Evolutionary conservation across 495 filamentous ascomycete genomes (phyloP).

Genomic region (Penicillium crystallinum): DNA sequence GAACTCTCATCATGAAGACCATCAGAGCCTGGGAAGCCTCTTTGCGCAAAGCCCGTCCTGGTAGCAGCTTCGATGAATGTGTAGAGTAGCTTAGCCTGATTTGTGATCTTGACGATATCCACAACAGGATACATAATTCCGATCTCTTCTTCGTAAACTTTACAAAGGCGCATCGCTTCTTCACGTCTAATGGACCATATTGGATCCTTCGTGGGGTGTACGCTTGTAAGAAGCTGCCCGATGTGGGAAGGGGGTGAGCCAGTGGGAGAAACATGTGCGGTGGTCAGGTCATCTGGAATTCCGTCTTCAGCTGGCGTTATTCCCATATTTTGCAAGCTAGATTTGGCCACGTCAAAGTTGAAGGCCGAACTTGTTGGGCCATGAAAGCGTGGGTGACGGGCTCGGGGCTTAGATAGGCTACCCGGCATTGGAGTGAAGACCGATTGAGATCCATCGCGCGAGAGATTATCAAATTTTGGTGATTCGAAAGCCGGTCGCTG

Average conservation of each 20-base stretch:
- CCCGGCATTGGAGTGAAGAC: slow-evolving; percentile 31
- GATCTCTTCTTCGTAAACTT: slow-evolving; percentile 76
- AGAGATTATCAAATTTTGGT: slow-evolving; percentile 33
- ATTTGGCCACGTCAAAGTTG: slow-evolving; percentile 81
- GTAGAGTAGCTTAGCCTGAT: slow-evolving; percentile 60
- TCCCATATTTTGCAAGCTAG: slow-evolving; percentile 84
- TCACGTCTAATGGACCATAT: slow-evolving; percentile 68
- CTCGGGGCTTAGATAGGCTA: slow-evolving; percentile 31
- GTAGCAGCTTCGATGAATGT: slow-evolving; percentile 65
- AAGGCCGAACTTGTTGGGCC: slow-evolving; percentile 84
- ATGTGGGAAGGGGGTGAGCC: slow-evolving; percentile 49
- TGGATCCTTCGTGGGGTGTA: slow-evolving; percentile 58
- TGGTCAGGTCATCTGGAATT: slow-evolving; percentile 52
- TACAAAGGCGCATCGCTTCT: slow-evolving; percentile 65
- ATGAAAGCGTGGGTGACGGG: slow-evolving; percentile 63
- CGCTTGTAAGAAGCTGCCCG: slow-evolving; percentile 28
- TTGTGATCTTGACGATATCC: slow-evolving; percentile 60
- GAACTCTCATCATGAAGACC: slow-evolving; percentile 63
- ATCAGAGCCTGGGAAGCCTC: slow-evolving; percentile 52
- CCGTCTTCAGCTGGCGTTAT: slow-evolving; percentile 54
- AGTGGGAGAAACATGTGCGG: slow-evolving; percentile 46
- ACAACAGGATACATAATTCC: slow-evolving; percentile 83
- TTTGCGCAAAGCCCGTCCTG: slow-evolving; percentile 52
- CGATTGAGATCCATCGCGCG: slow-evolving; percentile 36
- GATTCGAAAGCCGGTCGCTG: slow-evolving; percentile 34